Evolutionary conservation across 202 grass and related monocot species (phyloP).

Genomic region (Cymbopogon flexuosus): DNA sequence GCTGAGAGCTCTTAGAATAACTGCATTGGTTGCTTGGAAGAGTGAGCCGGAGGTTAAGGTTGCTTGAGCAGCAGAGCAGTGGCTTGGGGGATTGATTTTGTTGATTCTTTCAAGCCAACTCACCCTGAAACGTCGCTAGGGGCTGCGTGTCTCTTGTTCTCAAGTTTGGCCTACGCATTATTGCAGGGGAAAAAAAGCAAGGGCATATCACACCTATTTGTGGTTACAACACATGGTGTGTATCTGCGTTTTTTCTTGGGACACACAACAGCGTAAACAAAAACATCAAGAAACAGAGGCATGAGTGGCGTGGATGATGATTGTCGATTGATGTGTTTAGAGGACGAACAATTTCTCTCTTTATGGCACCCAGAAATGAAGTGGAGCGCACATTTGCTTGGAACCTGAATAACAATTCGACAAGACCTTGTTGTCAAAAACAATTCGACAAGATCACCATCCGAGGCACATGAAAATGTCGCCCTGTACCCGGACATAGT

Average conservation of each 20-base stretch:
- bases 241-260: not conserved
- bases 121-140: constrained; percentile 13
- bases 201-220: constrained; percentile 23
- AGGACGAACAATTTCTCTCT: not conserved
- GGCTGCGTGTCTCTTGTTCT: constrained; percentile 33
- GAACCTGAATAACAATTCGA: not conserved
- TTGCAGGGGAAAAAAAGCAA: constrained; percentile 8
- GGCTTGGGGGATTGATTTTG: constrained; percentile 47
- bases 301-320: not conserved
- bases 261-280: not conserved
- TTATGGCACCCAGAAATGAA: not conserved
- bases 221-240: not conserved
- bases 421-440: too few species aligned
- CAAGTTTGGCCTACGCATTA: constrained; percentile 30
- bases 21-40: constrained; percentile 42
- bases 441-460: not conserved
- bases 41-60: constrained; percentile 38
- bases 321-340: not conserved
- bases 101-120: constrained; percentile 65
- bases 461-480: not conserved
- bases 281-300: not conserved
- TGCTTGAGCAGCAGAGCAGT: constrained; percentile 45
- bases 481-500: too few species aligned
- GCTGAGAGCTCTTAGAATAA: constrained; percentile 20
- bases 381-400: not conserved